phyloP scores from a whole-genome alignment of 176 grass and related monocot species.

The Poa pratensis region DNA sequence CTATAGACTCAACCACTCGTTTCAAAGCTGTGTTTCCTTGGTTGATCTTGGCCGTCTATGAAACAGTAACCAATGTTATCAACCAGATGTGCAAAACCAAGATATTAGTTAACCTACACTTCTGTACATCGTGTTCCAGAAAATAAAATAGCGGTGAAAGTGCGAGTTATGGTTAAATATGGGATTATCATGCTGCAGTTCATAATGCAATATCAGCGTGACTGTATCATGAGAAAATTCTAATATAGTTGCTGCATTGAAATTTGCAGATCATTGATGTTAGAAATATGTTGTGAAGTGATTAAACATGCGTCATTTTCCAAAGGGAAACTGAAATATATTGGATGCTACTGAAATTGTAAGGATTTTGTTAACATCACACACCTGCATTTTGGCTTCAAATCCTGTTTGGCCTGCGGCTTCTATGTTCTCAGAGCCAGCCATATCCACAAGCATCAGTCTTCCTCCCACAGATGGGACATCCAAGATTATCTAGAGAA shows the following conservation, averaged over 20 bases:
- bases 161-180: not conserved
- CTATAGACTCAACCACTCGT: constrained; percentile 90
- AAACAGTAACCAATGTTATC: constrained; percentile 18
- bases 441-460: constrained; percentile 94
- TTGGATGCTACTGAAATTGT: constrained; percentile 3
- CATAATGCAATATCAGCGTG: not conserved
- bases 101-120: not conserved
- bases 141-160: not conserved
- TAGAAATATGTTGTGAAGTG: not conserved
- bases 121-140: not conserved
- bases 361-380: not conserved
- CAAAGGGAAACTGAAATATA: not conserved
- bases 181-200: not conserved
- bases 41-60: constrained; percentile 90
- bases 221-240: not conserved
- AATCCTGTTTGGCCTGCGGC: constrained; percentile 83
- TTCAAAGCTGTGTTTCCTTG: constrained; percentile 91
- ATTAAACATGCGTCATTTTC: not conserved
- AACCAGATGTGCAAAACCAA: not conserved
- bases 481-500: constrained; percentile 80
- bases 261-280: too few relatives aligned
- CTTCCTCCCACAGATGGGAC: constrained; percentile 94
- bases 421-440: constrained; percentile 95
- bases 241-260: too few relatives aligned
- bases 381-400: constrained; percentile 97